Evolutionary conservation across 1,284 basidiomycete genomes (phyloP).

Genomic region (Puccinia triticina): DNA sequence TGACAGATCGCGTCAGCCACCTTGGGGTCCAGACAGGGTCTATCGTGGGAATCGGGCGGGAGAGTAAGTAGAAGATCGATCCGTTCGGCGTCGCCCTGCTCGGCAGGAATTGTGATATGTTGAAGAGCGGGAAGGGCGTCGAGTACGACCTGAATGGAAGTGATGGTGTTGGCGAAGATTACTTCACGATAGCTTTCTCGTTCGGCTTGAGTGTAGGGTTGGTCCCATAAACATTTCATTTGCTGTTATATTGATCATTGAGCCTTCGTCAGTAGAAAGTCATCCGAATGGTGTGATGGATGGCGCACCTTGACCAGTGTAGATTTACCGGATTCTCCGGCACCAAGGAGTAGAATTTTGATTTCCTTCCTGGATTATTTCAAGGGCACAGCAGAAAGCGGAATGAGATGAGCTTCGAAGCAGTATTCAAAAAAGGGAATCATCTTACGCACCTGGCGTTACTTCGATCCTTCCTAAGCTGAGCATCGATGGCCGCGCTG

Average conservation of each 20-base stretch:
- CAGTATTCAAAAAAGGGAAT: background rate
- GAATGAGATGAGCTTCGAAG: background rate
- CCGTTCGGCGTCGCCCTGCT: slow-evolving; percentile 19
- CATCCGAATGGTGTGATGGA: background rate
- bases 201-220: slow-evolving; percentile 25
- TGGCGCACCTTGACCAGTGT: slow-evolving; percentile 78
- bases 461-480: slow-evolving; percentile 44
- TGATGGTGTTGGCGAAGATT: slow-evolving; percentile 43
- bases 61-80: slow-evolving; percentile 35
- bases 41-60: slow-evolving; percentile 22
- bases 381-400: background rate
- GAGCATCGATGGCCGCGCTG: slow-evolving; percentile 45
- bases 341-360: slow-evolving; percentile 73
- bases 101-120: slow-evolving; percentile 13
- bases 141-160: slow-evolving; percentile 45
- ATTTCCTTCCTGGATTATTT: slow-evolving; percentile 52
- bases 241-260: background rate
- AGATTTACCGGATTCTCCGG: slow-evolving; percentile 90
- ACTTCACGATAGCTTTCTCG: slow-evolving; percentile 33
- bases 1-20: slow-evolving; percentile 17
- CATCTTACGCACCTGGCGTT: slow-evolving; percentile 43
- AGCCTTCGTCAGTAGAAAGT: background rate
- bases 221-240: slow-evolving; percentile 49
- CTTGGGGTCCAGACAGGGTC: slow-evolving; percentile 17
- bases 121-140: slow-evolving; percentile 26